Percentiles rank a stretch among this genome's conserved stretches.
Evolutionary conservation across 2,329 filamentous ascomycete genomes (phyloP).

Genomic region (Thermothelomyces thermophilus): DNA sequence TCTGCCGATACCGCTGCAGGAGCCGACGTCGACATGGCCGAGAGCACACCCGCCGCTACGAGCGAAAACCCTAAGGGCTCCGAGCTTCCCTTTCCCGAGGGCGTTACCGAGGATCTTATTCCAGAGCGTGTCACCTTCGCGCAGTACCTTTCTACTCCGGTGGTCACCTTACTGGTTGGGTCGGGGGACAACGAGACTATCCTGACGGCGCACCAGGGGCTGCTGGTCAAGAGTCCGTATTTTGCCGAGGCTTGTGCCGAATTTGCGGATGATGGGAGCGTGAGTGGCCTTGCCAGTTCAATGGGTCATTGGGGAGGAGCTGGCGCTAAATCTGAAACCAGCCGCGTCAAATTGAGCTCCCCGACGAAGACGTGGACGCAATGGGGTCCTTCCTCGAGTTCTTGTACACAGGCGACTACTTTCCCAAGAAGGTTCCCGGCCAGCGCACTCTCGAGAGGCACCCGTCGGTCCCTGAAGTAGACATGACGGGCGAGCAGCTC

Average conservation of each 20-base stretch:
- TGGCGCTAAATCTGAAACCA: conserved; percentile 20
- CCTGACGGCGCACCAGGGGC: conserved; percentile 71
- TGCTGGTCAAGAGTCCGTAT: conserved; percentile 68
- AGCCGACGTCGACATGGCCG: conserved; percentile 26
- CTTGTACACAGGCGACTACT: conserved; percentile 83
- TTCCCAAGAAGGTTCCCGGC: conserved; percentile 59
- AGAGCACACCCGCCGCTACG: conserved; percentile 28
- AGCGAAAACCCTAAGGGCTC: conserved; percentile 29
- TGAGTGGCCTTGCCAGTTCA: conserved; percentile 33
- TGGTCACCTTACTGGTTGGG: conserved; percentile 63
- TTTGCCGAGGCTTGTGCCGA: conserved; percentile 58
- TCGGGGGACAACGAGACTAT: conserved; percentile 51
- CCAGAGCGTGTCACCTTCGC: conserved; percentile 41
- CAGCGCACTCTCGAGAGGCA: conserved; percentile 65
- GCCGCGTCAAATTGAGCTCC: conserved; percentile 63
- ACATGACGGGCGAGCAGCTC: conserved; percentile 74
- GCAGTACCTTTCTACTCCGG: conserved; percentile 60
- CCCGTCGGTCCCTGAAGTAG: conserved; percentile 56
- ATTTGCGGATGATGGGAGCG: conserved; percentile 55
- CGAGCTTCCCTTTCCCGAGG: conserved; percentile 35
- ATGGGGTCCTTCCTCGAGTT: conserved; percentile 76
- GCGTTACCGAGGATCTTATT: conserved; percentile 29
- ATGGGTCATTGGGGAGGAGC: not conserved
- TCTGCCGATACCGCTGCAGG: not conserved
- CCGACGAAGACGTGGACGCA: conserved; percentile 62